Conservation (phyloP, 192 early-diverging fungal species). For the Linnemannia hyalina region DNA sequence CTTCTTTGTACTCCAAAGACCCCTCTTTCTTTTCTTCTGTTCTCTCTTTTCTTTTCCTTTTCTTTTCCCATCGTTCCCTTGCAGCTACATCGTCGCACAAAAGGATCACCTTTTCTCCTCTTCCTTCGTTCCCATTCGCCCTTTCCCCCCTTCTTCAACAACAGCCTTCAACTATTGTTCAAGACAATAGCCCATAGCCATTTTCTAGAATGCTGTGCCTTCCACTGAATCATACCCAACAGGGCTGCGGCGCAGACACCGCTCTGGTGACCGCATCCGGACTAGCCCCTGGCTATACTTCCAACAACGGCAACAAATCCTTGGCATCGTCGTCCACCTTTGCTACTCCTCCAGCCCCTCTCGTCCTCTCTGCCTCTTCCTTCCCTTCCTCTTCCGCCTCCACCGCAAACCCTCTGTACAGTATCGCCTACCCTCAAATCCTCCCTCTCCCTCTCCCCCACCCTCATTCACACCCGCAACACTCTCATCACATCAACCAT, state of each 20-base stretch:
- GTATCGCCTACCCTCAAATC: not conserved
- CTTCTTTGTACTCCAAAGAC: not conserved
- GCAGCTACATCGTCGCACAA: not conserved
- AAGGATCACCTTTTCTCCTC: not conserved
- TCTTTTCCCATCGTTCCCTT: not conserved
- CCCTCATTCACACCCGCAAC: not conserved
- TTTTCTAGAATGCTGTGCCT: not conserved
- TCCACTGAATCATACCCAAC: not conserved
- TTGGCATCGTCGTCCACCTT: not conserved
- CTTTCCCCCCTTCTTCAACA: not conserved
- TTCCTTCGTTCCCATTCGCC: not conserved
- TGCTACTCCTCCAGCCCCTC: not conserved
- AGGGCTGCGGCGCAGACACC: conserved; percentile 3
- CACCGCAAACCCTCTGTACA: conserved; percentile 1
- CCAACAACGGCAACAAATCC: not conserved
- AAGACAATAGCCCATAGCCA: not conserved
- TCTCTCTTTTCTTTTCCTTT: not conserved
- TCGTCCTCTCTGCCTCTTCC: conserved; percentile 1
- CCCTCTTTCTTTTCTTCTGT: not conserved
- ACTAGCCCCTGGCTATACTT: not conserved
- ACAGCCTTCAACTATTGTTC: not conserved
- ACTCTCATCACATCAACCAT: not conserved
- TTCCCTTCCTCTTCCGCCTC: not conserved
- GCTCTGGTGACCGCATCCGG: conserved; percentile 4
- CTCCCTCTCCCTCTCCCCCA: not conserved